Evolutionary conservation across 495 filamentous ascomycete species (phyloP).

Genomic region (Hamigera avellanea): DNA sequence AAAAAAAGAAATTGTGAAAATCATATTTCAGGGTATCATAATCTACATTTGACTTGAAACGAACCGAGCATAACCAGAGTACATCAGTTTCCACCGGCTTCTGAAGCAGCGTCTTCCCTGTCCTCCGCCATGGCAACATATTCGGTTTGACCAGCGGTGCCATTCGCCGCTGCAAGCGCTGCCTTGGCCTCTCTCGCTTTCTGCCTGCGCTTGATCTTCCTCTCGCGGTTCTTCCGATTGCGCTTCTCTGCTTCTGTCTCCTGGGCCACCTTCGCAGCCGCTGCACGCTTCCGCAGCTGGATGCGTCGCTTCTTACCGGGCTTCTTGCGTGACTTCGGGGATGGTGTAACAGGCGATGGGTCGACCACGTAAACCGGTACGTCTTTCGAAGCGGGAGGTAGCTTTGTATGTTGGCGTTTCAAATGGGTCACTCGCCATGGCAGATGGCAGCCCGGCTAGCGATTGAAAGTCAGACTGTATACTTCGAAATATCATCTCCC

Average conservation of each 20-base stretch:
- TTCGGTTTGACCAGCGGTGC: background rate
- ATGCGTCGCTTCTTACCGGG: constrained; percentile 37
- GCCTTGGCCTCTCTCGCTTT: constrained; percentile 34
- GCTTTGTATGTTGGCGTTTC: constrained; percentile 27
- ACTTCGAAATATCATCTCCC: background rate
- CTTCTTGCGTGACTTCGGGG: constrained; percentile 29
- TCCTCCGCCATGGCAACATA: background rate
- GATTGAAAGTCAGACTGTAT: background rate
- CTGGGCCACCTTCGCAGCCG: constrained; percentile 18
- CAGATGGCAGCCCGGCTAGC: constrained; percentile 29
- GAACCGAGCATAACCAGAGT: too few species aligned
- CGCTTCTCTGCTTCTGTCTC: constrained; percentile 34
- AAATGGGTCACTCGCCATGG: constrained; percentile 33
- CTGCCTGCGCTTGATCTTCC: constrained; percentile 33
- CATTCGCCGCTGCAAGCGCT: constrained; percentile 15
- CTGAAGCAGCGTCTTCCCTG: too few species aligned
- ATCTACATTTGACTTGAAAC: too few species aligned
- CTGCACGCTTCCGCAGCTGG: constrained; percentile 26
- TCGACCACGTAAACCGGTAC: constrained; percentile 15
- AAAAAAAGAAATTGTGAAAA: too few species aligned
- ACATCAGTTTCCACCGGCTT: too few species aligned
- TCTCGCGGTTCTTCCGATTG: constrained; percentile 33
- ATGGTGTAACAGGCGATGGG: constrained; percentile 9
- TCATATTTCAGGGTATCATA: too few species aligned
- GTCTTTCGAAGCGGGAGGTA: constrained; percentile 15